A percentile compares a stretch with the other conserved stretches of the same genome.
These are phyloP conservation scores for Ceratobasidium sp. DNA, from an alignment of 1,284 basidiomycete genomes.

Conservation along the genomic window DNA sequence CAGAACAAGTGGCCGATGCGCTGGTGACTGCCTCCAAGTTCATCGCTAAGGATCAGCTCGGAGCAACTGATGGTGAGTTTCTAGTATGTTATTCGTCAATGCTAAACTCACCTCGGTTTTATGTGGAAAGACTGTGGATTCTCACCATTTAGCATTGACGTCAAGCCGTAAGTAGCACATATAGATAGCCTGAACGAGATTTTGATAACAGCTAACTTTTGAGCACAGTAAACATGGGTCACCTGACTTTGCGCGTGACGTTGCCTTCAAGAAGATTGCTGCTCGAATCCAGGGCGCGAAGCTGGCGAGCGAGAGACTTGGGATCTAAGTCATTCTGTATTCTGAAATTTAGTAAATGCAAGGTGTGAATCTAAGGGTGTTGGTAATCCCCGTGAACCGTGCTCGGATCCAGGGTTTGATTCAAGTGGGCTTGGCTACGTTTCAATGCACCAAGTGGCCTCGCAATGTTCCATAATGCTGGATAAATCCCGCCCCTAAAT, in stretches of 20 bases:
- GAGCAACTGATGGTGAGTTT: conserved; percentile 40
- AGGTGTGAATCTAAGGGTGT: too few relatives aligned
- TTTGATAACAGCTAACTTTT: not conserved
- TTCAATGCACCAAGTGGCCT: too few relatives aligned
- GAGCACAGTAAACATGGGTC: conserved; percentile 40
- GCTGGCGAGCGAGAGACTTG: conserved; percentile 42
- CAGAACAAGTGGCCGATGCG: conserved; percentile 38
- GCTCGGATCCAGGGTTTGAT: too few relatives aligned
- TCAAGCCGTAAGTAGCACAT: conserved; percentile 31
- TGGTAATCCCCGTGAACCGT: too few relatives aligned
- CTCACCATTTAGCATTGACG: conserved; percentile 43
- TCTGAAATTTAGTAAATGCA: too few relatives aligned
- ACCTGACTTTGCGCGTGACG: conserved; percentile 42
- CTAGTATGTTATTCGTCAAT: not conserved
- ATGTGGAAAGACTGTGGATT: conserved; percentile 42
- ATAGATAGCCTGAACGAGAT: not conserved
- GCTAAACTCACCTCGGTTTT: not conserved
- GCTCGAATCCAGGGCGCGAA: conserved; percentile 41
- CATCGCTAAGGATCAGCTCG: conserved; percentile 43
- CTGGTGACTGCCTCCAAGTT: conserved; percentile 41
- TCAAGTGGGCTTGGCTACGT: too few relatives aligned
- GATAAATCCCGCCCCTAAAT: too few relatives aligned
- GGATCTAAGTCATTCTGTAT: too few relatives aligned
- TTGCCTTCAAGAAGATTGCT: conserved; percentile 43
- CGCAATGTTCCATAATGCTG: too few relatives aligned